Conservation (phyloP, 2,329 filamentous ascomycete species). For the Beauveria varroae region DNA sequence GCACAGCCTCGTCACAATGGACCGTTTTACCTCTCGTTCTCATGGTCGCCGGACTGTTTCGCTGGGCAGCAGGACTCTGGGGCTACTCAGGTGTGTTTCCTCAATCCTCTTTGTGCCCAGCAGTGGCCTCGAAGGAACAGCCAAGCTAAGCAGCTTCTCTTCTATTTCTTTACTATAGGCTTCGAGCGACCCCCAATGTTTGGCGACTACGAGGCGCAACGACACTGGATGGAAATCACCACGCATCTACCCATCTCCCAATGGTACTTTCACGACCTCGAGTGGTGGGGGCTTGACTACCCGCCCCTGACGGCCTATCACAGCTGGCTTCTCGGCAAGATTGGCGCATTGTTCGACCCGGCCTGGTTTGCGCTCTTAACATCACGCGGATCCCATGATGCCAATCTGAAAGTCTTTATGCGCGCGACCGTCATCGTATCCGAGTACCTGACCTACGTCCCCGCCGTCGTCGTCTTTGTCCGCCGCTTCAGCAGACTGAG, state of each 20-base stretch:
- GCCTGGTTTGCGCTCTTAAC: constrained; percentile 80
- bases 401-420: constrained; percentile 88
- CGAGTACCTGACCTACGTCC: constrained; percentile 84
- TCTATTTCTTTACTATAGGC: constrained; percentile 38
- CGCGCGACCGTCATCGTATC: constrained; percentile 83
- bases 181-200: constrained; percentile 80
- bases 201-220: constrained; percentile 94
- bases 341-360: constrained; percentile 72
- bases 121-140: background rate
- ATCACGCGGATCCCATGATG: constrained; percentile 75
- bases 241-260: constrained; percentile 80
- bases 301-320: constrained; percentile 97
- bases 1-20: constrained; percentile 83
- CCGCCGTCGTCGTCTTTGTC: constrained; percentile 77
- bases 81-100: constrained; percentile 72
- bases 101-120: background rate
- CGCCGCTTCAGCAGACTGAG: constrained; percentile 71
- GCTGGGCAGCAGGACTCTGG: constrained; percentile 90
- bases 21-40: constrained; percentile 79
- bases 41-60: constrained; percentile 84
- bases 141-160: constrained; percentile 11
- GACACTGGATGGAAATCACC: constrained; percentile 98
- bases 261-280: constrained; percentile 96
- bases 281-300: constrained; percentile 98
- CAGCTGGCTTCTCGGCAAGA: constrained; percentile 86